phyloP scores from a whole-genome alignment of 2,329 filamentous ascomycete species.

The Fusarium sp. region DNA sequence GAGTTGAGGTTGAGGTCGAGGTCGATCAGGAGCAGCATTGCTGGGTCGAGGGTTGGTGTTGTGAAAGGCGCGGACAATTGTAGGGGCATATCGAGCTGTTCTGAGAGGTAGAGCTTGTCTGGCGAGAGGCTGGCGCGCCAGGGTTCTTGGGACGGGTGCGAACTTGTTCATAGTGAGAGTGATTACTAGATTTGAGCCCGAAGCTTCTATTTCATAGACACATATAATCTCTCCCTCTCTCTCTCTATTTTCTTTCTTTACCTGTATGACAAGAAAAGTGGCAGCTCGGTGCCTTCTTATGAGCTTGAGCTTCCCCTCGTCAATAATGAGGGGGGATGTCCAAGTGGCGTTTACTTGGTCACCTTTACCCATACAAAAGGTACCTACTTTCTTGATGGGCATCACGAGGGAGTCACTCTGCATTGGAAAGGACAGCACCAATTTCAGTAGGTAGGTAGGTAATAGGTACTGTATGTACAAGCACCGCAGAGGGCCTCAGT shows the following conservation, averaged over 20 bases:
- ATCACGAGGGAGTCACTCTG: constrained; percentile 16
- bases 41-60: constrained; percentile 30
- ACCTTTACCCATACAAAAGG: constrained; percentile 7
- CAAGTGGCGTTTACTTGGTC: constrained; percentile 11
- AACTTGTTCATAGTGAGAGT: constrained; percentile 40
- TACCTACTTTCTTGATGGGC: background rate
- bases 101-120: constrained; percentile 19
- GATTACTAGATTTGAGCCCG: background rate
- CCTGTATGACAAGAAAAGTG: background rate
- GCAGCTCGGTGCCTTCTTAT: constrained; percentile 15
- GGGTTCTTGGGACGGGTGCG: constrained; percentile 32
- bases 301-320: constrained; percentile 1
- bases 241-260: background rate
- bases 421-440: background rate
- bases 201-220: background rate
- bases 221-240: too few species aligned
- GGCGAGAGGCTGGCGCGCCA: constrained; percentile 31
- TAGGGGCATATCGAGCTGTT: constrained; percentile 11
- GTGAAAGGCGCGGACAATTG: constrained; percentile 37
- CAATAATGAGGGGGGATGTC: background rate
- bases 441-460: too few species aligned
- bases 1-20: constrained; percentile 39
- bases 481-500: background rate
- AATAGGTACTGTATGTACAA: background rate
- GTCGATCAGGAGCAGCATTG: constrained; percentile 22